Evolutionary conservation across 2,329 filamentous ascomycete species (phyloP), one percentile per base, ranked within the genome.

Genomic region (Graphilbum ipis-grandicollis): DNA sequence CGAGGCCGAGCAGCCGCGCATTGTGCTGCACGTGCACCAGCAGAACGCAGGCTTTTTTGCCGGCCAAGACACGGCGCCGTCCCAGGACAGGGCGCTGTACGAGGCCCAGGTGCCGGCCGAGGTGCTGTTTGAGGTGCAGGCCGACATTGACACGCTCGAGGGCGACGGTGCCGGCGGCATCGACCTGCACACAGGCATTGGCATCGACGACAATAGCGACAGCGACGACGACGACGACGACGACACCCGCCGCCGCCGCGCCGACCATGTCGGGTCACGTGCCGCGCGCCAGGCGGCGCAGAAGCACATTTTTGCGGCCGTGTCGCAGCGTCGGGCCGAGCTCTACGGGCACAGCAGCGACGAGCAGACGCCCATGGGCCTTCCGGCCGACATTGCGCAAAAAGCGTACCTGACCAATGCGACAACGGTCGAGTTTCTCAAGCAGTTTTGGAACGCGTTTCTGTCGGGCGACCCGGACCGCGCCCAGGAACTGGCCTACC

Each of bases 361-460:
- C 47, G 59, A 56, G 48, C 62, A 48, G 46, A 65, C 53, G 36
- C 67, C 56, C 45, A 79, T 65, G 73, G 62, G 65, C 10, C 47
- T 76, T 19, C 60, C 76, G 4, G 49, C 59, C 2, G 63, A 68
- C 2, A 59, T 79, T 17, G 60, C 70, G 4, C 64, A 75, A 31
- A 70, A 70, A 38, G 75, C 71, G 45, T 59, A 57, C 30, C 56
- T 74, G 38, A 93, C 88, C 0, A 85, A 96, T 53, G 86, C 86
- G 37, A 98, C 90, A 0, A 92, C 84, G 0, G 79, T 82, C 28
- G 90, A 98, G 51, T 98, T 96, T 50, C 62, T 98, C n/a, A 82
- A 88, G 48, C 92, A 96, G 54, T 98, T 98, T 60, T 98, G 88
- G 88, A 70, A 73, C 25, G 75, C 86, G 0, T 98, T 93, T 50